Percentiles rank a stretch among this genome's conserved stretches.
Evolutionary conservation across 2,329 filamentous ascomycete species (phyloP).

Genomic region (Mariannaea elegans): DNA sequence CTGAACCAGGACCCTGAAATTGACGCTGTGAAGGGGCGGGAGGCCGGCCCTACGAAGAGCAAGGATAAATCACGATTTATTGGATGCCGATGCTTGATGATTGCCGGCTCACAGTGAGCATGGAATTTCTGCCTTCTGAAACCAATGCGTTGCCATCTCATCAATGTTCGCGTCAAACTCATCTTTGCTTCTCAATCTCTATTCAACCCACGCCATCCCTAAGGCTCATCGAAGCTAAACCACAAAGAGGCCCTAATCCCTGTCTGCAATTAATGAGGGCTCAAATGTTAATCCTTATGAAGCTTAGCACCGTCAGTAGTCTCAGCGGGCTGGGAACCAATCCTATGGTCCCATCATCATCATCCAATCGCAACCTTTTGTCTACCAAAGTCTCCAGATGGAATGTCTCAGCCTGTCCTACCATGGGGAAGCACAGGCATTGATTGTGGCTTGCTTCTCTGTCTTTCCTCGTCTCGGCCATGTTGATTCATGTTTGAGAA

Average conservation of each 20-base stretch:
- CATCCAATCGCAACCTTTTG: neutral
- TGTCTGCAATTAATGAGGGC: constrained; percentile 15
- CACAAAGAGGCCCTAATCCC: constrained; percentile 11
- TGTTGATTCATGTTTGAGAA: no score
- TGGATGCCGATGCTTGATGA: neutral
- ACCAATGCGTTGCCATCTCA: neutral
- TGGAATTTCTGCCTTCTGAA: neutral
- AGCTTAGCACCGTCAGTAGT: neutral
- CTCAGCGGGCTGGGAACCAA: neutral
- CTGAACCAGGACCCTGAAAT: constrained; percentile 16
- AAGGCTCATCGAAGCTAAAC: constrained; percentile 16
- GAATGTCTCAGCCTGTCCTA: no score
- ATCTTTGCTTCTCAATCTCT: constrained; percentile 11
- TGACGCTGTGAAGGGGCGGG: no score
- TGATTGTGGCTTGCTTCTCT: neutral
- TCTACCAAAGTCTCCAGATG: no score
- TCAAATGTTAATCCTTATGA: neutral
- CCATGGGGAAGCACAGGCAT: no score
- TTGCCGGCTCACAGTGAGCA: no score
- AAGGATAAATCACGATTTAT: neutral
- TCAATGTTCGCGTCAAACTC: neutral
- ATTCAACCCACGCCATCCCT: constrained; percentile 29
- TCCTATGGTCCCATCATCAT: neutral
- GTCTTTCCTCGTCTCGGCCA: constrained; percentile 8
- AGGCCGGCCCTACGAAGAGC: no score